Evolutionary conservation across 108 stramenopile species (phyloP).

Genomic region (Mediolabrus comicus): DNA sequence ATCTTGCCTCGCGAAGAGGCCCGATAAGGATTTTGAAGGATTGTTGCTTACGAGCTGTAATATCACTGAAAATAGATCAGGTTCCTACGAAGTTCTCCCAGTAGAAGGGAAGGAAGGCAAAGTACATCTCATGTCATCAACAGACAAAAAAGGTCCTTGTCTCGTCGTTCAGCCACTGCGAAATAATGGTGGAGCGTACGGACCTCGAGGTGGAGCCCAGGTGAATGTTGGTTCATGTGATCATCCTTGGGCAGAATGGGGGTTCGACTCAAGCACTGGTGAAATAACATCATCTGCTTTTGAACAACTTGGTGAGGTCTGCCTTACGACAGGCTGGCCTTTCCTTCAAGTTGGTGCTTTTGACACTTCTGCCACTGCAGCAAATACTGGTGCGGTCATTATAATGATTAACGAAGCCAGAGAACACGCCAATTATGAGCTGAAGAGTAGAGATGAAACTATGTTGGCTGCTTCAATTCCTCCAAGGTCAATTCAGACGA

Average conservation of each 20-base stretch:
- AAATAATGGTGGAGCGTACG: slow-evolving; percentile 81
- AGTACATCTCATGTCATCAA: slow-evolving; percentile 23
- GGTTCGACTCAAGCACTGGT: slow-evolving; percentile 41
- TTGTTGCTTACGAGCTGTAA: slow-evolving; percentile 55
- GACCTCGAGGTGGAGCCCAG: slow-evolving; percentile 72
- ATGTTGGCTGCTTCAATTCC: slow-evolving; percentile 76
- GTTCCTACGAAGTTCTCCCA: slow-evolving; percentile 48
- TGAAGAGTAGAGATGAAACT: slow-evolving; percentile 51
- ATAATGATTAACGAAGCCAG: slow-evolving; percentile 77
- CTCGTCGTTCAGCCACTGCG: slow-evolving; percentile 45
- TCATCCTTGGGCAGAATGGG: slow-evolving; percentile 56
- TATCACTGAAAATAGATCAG: slow-evolving; percentile 28
- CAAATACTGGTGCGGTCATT: slow-evolving; percentile 53
- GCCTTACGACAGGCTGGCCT: slow-evolving; percentile 91
- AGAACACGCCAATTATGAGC: slow-evolving; percentile 70
- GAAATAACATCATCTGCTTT: slow-evolving; percentile 64
- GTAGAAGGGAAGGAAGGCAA: background rate
- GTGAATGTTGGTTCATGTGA: slow-evolving; percentile 62
- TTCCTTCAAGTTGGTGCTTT: slow-evolving; percentile 87
- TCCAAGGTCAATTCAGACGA: slow-evolving; percentile 79
- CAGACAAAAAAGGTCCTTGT: slow-evolving; percentile 41
- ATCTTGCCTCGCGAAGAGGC: slow-evolving; percentile 52
- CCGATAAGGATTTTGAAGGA: slow-evolving; percentile 54
- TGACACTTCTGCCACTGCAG: slow-evolving; percentile 45
- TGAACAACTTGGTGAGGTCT: slow-evolving; percentile 53